These are phyloP conservation scores for Fragaria ananassa DNA, from an alignment of 306 rosid genomes.

Conservation along the genomic window DNA sequence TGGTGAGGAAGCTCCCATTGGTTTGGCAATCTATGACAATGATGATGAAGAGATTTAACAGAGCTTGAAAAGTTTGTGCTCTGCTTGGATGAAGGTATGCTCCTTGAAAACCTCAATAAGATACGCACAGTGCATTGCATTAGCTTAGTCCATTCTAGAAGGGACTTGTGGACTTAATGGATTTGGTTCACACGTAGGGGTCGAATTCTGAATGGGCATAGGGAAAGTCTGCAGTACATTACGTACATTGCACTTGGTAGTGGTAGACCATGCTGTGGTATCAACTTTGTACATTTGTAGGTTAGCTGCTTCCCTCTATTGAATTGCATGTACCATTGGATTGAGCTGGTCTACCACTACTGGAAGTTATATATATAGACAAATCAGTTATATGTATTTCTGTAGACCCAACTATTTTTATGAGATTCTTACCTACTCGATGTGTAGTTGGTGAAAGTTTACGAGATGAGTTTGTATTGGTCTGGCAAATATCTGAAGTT, in stretches of 20 bases:
- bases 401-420: not conserved
- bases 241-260: not conserved
- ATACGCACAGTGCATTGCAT: not conserved
- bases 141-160: not conserved
- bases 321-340: not conserved
- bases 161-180: not conserved
- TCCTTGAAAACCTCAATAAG: not conserved
- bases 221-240: not conserved
- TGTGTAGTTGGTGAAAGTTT: not conserved
- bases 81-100: slow-evolving; percentile 58
- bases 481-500: not conserved
- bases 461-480: not conserved
- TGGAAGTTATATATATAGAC: not conserved
- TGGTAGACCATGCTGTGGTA: not conserved
- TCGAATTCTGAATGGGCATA: not conserved
- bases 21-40: slow-evolving; percentile 26
- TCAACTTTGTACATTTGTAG: not conserved
- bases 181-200: not conserved
- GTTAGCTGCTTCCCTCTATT: slow-evolving; percentile 2
- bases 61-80: slow-evolving; percentile 44
- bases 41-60: slow-evolving; percentile 36
- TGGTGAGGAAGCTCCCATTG: slow-evolving; percentile 33
- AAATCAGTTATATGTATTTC: not conserved
- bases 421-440: not conserved
- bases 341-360: not conserved